These are phyloP conservation scores for Phytophthora ramorum DNA, from an alignment of 352 stramenopile genomes.

Conservation along the genomic window DNA sequence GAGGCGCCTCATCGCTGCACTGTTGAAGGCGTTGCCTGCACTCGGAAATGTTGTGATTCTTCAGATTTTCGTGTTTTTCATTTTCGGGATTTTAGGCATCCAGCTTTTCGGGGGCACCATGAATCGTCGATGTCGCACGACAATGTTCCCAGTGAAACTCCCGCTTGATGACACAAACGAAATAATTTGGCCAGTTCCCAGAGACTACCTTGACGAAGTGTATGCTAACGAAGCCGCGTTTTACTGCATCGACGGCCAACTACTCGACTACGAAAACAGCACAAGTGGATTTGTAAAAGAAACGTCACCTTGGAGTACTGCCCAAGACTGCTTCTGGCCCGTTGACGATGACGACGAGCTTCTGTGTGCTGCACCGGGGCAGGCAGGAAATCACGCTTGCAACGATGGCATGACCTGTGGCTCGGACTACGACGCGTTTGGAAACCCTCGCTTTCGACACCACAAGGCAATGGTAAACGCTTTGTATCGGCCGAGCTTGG, in stretches of 20 bases:
- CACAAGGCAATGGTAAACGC: conserved; percentile 54
- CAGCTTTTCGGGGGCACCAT: conserved; percentile 89
- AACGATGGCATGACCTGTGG: conserved; percentile 50
- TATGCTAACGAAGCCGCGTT: conserved; percentile 42
- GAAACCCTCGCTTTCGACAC: conserved; percentile 68
- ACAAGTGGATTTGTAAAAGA: conserved; percentile 59
- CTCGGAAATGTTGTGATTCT: conserved; percentile 92
- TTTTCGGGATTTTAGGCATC: conserved; percentile 92
- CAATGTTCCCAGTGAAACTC: conserved; percentile 70
- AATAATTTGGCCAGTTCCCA: conserved; percentile 60
- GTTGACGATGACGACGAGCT: conserved; percentile 82
- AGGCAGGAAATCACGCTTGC: conserved; percentile 68
- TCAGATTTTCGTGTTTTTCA: conserved; percentile 91
- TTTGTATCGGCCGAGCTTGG: conserved; percentile 64
- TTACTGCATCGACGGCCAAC: conserved; percentile 41
- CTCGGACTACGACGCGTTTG: conserved; percentile 74
- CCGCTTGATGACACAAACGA: conserved; percentile 38
- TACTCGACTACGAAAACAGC: conserved; percentile 66
- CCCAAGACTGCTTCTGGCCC: conserved; percentile 93
- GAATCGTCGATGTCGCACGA: conserved; percentile 85
- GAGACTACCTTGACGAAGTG: conserved; percentile 55
- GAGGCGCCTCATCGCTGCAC: conserved; percentile 77
- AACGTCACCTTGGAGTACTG: conserved; percentile 65
- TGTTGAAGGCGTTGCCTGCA: conserved; percentile 85
- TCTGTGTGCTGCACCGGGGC: conserved; percentile 62